These are phyloP conservation scores for Mycena galopus DNA, from an alignment of 768 basidiomycete genomes.

Conservation along the genomic window DNA sequence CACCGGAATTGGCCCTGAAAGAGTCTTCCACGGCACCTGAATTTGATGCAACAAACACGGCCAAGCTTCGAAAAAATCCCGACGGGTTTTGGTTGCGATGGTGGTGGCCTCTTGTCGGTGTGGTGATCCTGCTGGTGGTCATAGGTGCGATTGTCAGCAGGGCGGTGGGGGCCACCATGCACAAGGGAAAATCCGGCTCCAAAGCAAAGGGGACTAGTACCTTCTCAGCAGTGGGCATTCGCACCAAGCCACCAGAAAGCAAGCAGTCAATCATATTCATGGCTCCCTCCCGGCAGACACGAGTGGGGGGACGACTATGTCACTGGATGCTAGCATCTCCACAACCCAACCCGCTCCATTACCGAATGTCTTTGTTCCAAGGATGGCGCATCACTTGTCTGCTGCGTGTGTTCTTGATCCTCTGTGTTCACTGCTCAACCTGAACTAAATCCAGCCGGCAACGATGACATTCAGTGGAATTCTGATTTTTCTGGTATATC, in stretches of 20 bases:
- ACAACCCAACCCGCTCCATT: neutral
- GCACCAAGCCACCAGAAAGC: too few species aligned
- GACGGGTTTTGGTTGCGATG: neutral
- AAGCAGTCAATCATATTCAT: neutral
- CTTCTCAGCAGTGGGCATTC: too few species aligned
- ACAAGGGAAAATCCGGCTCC: neutral
- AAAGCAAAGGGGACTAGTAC: neutral
- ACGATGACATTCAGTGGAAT: neutral
- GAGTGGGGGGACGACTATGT: neutral
- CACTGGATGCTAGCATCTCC: neutral
- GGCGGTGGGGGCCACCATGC: slow-evolving; percentile 11
- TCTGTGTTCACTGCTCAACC: neutral
- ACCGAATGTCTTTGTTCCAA: neutral
- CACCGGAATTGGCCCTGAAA: slow-evolving; percentile 18
- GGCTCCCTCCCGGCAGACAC: neutral
- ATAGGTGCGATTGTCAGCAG: slow-evolving; percentile 23
- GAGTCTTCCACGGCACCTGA: neutral
- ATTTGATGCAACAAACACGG: neutral
- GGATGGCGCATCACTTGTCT: slow-evolving; percentile 2
- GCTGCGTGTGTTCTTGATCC: slow-evolving; percentile 9
- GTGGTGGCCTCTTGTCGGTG: neutral
- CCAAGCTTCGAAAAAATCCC: neutral
- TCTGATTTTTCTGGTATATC: too few species aligned
- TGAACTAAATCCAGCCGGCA: slow-evolving; percentile 5
- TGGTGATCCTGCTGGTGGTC: slow-evolving; percentile 14